Base-by-base conservation (phyloP, 202 grass and related monocot species). In the Setaria viridis region DNA sequence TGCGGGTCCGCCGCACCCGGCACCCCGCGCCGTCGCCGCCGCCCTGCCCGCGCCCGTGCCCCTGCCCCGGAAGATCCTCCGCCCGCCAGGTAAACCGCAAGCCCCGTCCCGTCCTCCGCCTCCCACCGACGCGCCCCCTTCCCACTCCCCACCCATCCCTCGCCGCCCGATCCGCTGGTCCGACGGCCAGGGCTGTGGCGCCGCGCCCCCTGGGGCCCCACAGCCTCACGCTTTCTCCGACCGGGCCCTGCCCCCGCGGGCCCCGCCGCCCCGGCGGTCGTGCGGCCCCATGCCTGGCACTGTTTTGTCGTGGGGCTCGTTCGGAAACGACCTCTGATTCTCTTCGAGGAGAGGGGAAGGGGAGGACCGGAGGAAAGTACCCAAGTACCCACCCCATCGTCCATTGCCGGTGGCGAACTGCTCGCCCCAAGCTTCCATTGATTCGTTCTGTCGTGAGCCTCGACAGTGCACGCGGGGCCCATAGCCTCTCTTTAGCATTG, bases 61-160 rank as follows among this genome's bases (percentile, higher is more conserved):
- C 4, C 9, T 17, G 15, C 29, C 68, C 29, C 89, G 81, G 76
- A 91, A 77, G 89, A 33, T 85, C 56, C 89, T 91, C 70, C 80
- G 85, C 11, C 77, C 85, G 30, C 46, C 47, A 91, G 85, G 89
- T 91, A 87, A 80, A 30, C 55, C 43, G 80, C 55, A 62, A 72
- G 41, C 42, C 55, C 79, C 50, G 9, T 82, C 41, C 80, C 39
- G 39, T 62, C 80, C 54, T 0, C 67, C 25, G 3, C 10, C 11
- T 12, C 41, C 10, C 70, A 55, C 60, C 20, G 0, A 2, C 51
- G 30, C 21, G 0, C 32, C 25, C 25, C 43, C 43, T 2, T 7
- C 0, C n/a, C 20, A 30, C 6, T 33, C 49, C 13, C 34, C 66
- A 11, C 0, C 51, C 51, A 9, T 17, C 29, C 14, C 67, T 13